Percentiles rank a stretch among this genome's conserved stretches.
These are phyloP conservation scores for Penicillium sp. DNA, from an alignment of 2,329 filamentous ascomycete genomes.

Conservation along the genomic window DNA sequence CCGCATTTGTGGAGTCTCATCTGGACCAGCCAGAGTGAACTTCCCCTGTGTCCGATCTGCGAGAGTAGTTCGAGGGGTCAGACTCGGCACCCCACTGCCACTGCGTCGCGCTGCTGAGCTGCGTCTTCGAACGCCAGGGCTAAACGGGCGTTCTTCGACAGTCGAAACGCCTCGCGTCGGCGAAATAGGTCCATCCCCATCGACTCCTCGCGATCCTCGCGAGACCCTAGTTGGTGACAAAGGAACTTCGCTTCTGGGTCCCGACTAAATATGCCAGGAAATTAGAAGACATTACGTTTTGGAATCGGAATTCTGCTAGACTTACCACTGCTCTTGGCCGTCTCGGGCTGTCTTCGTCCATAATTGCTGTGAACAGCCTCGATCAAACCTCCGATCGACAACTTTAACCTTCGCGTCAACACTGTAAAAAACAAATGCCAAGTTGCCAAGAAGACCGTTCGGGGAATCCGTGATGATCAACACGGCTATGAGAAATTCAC, in stretches of 20 bases:
- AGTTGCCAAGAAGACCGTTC: background rate
- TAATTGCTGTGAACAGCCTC: slow-evolving; percentile 1
- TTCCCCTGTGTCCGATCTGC: slow-evolving; percentile 34
- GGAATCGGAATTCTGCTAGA: background rate
- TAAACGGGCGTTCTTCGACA: slow-evolving; percentile 10
- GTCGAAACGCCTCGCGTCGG: slow-evolving; percentile 14
- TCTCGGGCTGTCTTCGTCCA: slow-evolving; percentile 17
- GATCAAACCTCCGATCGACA: background rate
- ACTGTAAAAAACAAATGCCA: background rate
- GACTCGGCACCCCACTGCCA: slow-evolving; percentile 28
- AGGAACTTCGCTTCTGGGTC: slow-evolving; percentile 9
- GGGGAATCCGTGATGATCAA: background rate
- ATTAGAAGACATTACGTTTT: background rate
- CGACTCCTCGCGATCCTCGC: slow-evolving; percentile 10
- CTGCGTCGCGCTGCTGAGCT: slow-evolving; percentile 28
- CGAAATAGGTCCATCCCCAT: slow-evolving; percentile 19
- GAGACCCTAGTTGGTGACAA: slow-evolving; percentile 17
- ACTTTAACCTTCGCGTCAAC: background rate
- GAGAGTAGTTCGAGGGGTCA: slow-evolving; percentile 32
- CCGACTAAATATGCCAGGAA: slow-evolving; percentile 6
- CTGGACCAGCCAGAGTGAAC: slow-evolving; percentile 40
- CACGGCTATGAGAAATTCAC: background rate
- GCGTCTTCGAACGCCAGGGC: slow-evolving; percentile 26
- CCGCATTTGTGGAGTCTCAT: slow-evolving; percentile 36
- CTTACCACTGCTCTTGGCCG: slow-evolving; percentile 20